These are phyloP conservation scores for Zygotorulaspora danielsina DNA, from an alignment of 805 yeast species.

Conservation along the genomic window DNA sequence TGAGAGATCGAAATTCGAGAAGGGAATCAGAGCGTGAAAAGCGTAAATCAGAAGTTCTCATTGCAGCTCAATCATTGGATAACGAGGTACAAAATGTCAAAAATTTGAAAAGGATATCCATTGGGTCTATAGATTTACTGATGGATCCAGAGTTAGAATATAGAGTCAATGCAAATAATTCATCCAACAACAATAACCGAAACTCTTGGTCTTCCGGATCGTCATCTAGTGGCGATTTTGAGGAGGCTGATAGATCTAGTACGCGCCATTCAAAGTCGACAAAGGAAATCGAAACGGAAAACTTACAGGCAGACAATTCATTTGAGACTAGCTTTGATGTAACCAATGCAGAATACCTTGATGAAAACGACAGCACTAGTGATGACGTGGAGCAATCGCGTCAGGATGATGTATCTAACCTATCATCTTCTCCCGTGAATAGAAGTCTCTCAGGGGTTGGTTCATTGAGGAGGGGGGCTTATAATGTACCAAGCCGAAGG, in stretches of 20 bases:
- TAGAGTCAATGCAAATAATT: slow-evolving; percentile 31
- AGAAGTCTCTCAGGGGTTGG: slow-evolving; percentile 27
- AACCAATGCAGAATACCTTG: slow-evolving; percentile 30
- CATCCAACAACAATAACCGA: slow-evolving; percentile 10
- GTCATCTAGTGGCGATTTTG: slow-evolving; percentile 8
- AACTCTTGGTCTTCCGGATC: slow-evolving; percentile 20
- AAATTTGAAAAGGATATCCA: slow-evolving; percentile 67
- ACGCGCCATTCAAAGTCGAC: slow-evolving; percentile 4
- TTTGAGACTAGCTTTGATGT: slow-evolving; percentile 28
- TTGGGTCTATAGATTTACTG: slow-evolving; percentile 49
- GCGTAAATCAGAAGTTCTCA: slow-evolving; percentile 43
- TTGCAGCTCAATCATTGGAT: slow-evolving; percentile 74
- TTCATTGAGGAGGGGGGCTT: slow-evolving; percentile 23
- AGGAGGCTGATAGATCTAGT: slow-evolving; percentile 8
- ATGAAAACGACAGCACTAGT: slow-evolving; percentile 1
- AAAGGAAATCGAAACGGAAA: slow-evolving; percentile 5
- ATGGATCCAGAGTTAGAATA: slow-evolving; percentile 71
- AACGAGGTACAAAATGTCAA: slow-evolving; percentile 70
- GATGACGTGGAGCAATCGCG: neutral
- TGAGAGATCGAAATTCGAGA: slow-evolving; percentile 7
- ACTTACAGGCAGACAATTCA: slow-evolving; percentile 8
- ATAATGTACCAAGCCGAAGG: slow-evolving; percentile 10
- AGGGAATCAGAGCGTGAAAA: slow-evolving; percentile 23
- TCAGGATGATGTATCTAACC: neutral
- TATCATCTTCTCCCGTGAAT: slow-evolving; percentile 7